phyloP scores from a whole-genome alignment of 768 basidiomycete species.

The Rhodotorula babjevae region DNA sequence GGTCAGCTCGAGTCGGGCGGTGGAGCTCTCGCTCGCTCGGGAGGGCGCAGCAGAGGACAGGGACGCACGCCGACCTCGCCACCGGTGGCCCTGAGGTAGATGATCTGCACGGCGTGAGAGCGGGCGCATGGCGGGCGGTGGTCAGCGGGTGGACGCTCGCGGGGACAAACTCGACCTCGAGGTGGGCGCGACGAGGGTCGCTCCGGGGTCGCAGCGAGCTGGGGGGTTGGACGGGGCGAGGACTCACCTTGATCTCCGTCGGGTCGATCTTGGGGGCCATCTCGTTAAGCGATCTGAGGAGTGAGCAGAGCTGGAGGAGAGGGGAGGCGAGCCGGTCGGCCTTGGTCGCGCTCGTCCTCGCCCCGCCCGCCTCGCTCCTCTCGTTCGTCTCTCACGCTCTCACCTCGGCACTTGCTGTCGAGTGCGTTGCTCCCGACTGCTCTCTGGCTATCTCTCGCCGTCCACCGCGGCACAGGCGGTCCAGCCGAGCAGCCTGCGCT shows the following conservation, averaged over 20 bases:
- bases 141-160: neutral
- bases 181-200: neutral
- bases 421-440: no score
- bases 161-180: neutral
- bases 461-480: no score
- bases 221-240: neutral
- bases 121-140: no score
- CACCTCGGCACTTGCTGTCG: no score
- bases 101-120: slow-evolving; percentile 55
- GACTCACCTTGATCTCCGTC: slow-evolving; percentile 72
- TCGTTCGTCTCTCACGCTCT: no score
- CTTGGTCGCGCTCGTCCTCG: neutral
- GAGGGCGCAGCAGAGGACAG: rapidly evolving
- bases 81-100: slow-evolving; percentile 95
- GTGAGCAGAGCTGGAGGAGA: slow-evolving; percentile 6
- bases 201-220: neutral
- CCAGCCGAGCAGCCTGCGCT: no score
- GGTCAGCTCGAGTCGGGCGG: neutral
- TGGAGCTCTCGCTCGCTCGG: neutral
- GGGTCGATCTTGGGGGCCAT: slow-evolving; percentile 62
- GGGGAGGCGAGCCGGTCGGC: neutral
- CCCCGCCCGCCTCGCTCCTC: neutral
- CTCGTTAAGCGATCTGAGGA: neutral
- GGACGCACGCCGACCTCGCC: slow-evolving; percentile 76
- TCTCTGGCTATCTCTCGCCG: no score